A percentile compares a stretch with the other conserved stretches of the same genome.
These are phyloP conservation scores for Talaromyces sp. DNA, from an alignment of 2,329 filamentous ascomycete genomes.

Conservation along the genomic window DNA sequence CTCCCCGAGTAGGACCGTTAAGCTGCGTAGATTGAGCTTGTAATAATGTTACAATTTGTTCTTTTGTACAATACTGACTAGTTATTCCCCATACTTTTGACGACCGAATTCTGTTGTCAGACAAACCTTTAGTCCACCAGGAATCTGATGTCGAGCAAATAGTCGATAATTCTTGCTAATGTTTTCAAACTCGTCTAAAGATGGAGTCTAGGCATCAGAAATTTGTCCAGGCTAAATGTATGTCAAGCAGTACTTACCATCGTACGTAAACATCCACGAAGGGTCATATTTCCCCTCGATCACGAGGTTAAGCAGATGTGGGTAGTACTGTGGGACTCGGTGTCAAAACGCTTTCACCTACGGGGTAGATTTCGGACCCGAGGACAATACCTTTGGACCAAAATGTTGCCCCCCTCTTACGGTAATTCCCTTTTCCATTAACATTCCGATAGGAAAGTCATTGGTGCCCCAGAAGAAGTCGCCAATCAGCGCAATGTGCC, in stretches of 20 bases:
- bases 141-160: conserved; percentile 29
- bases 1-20: not conserved
- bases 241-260: conserved; percentile 19
- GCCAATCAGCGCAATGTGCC: conserved; percentile 31
- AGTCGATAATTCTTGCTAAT: conserved; percentile 28
- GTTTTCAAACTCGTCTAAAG: conserved; percentile 33
- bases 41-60: not conserved
- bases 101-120: conserved; percentile 32
- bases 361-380: not conserved
- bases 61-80: not conserved
- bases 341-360: not conserved
- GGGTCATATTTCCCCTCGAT: conserved; percentile 30
- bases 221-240: not conserved
- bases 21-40: not conserved
- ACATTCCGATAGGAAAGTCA: conserved; percentile 32
- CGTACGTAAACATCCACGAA: conserved; percentile 33
- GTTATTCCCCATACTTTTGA: conserved; percentile 6
- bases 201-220: not conserved
- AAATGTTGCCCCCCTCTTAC: conserved; percentile 31
- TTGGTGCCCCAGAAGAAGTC: conserved; percentile 33
- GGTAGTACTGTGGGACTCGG: conserved; percentile 29
- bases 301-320: conserved; percentile 31
- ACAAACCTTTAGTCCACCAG: conserved; percentile 33
- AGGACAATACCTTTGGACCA: conserved; percentile 26
- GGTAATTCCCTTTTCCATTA: conserved; percentile 38